These are phyloP conservation scores for Aspergillus oerlinghausenensis DNA, from an alignment of 2,329 filamentous ascomycete genomes.

Conservation along the genomic window DNA sequence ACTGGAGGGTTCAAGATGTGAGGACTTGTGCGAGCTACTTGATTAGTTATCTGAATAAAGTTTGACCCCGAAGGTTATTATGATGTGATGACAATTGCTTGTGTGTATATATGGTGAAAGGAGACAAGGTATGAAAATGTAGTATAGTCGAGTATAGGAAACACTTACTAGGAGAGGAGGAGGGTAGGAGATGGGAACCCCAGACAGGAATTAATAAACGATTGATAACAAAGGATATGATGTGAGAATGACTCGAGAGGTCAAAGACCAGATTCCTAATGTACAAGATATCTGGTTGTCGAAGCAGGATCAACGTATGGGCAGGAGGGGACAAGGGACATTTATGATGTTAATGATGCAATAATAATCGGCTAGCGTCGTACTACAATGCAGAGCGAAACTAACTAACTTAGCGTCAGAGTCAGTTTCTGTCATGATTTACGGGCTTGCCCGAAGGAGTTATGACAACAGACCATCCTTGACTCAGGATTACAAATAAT, in stretches of 20 bases:
- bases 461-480: background rate
- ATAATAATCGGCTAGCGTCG: background rate
- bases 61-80: background rate
- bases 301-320: background rate
- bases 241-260: background rate
- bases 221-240: background rate
- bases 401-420: background rate
- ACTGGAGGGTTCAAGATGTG: constrained; percentile 1
- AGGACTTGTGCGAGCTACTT: background rate
- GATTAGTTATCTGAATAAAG: background rate
- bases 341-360: background rate
- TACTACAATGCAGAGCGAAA: background rate
- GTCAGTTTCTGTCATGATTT: background rate
- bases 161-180: background rate
- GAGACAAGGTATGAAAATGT: background rate
- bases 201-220: background rate
- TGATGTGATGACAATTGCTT: background rate
- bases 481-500: background rate
- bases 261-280: background rate
- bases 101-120: background rate
- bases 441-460: background rate
- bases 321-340: background rate
- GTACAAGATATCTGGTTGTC: background rate
- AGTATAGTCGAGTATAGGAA: background rate
- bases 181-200: background rate